Evolutionary conservation across 129 eudicot genomes (phyloP), one percentile per base, ranked within the genome.

Genomic region (Dittrichia graveolens): DNA sequence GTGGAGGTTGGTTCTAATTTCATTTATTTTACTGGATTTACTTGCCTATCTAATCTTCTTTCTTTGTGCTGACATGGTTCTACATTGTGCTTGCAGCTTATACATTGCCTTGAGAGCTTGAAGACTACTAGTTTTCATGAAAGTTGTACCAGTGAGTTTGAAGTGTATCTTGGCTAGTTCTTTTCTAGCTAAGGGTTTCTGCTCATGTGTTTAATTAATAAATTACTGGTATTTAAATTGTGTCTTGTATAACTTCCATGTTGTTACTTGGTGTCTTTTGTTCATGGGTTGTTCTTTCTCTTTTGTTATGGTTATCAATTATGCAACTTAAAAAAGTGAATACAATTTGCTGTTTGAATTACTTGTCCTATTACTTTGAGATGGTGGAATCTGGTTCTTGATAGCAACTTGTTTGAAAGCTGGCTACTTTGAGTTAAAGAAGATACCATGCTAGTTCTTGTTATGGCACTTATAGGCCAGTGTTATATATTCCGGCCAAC

Each of bases 41-140:
- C 61, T 37, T 4, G 60, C 24, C 14, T 40, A 11, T 44, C 3
- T 64, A 24, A 31, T 50, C 5, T 66, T 56, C 38, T 42, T 6
- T 13, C 40, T 19, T 70, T 49, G 19, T 10, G 40, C 31, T 71
- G 31, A 71, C 37, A 11, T 74, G 0, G 40, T 65, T 62, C 24
- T 48, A 13, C 19, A 37, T 57, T 68, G 48, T 72, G 45, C 62
- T 68, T 83, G 92, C 92, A 92, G 98, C 85, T 78, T 92, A 92
- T 73, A 87, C 96, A 14, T 72, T 92, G 88, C 98, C 98, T 72
- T 92, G 84, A 80, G 78, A 74, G 84, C 50, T 16, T 46, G 60
- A 59, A 58, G 61, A 59, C 16, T 0, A 12, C 44, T 19, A 11
- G 54, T 49, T 37, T 37, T 35, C 52, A 58, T 74, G 83, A 71